Percentiles rank a stretch among this genome's conserved stretches.
Conservation (phyloP, 805 yeast species). For the Starmerella sp. region DNA sequence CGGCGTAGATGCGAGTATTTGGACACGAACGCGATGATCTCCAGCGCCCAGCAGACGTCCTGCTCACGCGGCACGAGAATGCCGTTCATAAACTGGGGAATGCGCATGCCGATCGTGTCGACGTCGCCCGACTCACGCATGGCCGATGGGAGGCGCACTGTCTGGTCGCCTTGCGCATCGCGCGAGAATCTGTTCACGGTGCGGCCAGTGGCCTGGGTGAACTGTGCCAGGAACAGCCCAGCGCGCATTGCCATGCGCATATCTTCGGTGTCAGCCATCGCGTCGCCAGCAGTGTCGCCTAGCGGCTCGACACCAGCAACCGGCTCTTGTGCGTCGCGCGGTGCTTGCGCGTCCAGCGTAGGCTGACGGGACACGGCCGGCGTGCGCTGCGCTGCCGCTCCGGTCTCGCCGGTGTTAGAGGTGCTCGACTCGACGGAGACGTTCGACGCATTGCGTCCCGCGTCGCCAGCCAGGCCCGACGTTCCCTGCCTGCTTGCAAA, state of each 20-base stretch:
- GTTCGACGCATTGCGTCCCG: neutral
- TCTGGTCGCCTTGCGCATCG: neutral
- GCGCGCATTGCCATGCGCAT: neutral
- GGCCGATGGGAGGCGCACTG: neutral
- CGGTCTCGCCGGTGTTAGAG: too few species aligned
- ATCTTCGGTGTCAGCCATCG: neutral
- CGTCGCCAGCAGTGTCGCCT: neutral
- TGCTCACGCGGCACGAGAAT: slow-evolving; percentile 82
- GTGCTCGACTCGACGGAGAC: neutral
- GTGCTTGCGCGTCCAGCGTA: neutral
- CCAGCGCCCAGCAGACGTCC: slow-evolving; percentile 88
- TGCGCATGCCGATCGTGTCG: slow-evolving; percentile 25
- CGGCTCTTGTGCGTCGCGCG: neutral
- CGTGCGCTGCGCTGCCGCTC: too few species aligned
- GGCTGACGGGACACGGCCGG: neutral
- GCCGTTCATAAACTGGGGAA: slow-evolving; percentile 47
- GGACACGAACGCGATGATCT: slow-evolving; percentile 82
- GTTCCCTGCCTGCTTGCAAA: neutral
- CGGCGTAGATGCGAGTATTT: slow-evolving; percentile 76
- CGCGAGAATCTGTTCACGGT: neutral
- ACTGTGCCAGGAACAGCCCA: slow-evolving; percentile 6
- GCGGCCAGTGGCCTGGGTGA: slow-evolving; percentile 10
- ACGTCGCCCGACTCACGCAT: neutral
- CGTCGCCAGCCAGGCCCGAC: neutral
- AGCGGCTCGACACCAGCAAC: neutral